Base-by-base conservation (phyloP, 2,329 filamentous ascomycete species). In the Decorospora gaudefroyi region DNA sequence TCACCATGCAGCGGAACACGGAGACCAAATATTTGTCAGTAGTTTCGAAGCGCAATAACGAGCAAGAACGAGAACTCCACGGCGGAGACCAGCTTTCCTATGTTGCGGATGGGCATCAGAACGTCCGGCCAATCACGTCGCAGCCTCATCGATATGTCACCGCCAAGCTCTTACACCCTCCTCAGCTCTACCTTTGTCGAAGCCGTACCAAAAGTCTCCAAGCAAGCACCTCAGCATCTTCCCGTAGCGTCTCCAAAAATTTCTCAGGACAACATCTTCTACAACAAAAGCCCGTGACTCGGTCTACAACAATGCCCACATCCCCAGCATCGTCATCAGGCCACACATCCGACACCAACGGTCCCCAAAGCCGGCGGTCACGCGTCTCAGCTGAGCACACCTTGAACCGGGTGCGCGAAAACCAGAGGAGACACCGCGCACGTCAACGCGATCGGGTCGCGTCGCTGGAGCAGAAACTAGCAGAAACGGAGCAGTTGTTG, bases 391-490 rank as follows among this genome's bases (percentile, higher is more conserved):
- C 69, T 30, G 64, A 66, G 32, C 67, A 72, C 51, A 65, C 70
- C 0, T 50, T 73, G 15, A 61, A 58, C 37, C 70, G 77, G 6
- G 72, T 77, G 11, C 74, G 76, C n/a, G 72, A 79, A 31, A 80
- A 79, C 50, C 76, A 79, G 55, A 73, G 77, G 26, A 72, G 76
- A 16, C 76, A 79, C 52, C 74, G 77, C 4, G 74, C 75, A 6
- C 65, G 73, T 19, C 68, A 71, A 28, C 73, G 71, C 32, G 65
- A 68, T 25, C 67, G 70, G 25, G 69, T 78, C 17, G 55, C 66
- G 1, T 64, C 67, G 1, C 60, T 77, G 1, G 74, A 76, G 52
- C 41, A 57, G 12, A 58, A 59, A 46, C 57, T 70, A 6, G 53
- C 55, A 8, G 63, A 67, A 6, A 55, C 61, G 4, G 62, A 69